phyloP scores from a whole-genome alignment of 371 early-diverging fungal genomes.

The Lichtheimia hyalospora region DNA sequence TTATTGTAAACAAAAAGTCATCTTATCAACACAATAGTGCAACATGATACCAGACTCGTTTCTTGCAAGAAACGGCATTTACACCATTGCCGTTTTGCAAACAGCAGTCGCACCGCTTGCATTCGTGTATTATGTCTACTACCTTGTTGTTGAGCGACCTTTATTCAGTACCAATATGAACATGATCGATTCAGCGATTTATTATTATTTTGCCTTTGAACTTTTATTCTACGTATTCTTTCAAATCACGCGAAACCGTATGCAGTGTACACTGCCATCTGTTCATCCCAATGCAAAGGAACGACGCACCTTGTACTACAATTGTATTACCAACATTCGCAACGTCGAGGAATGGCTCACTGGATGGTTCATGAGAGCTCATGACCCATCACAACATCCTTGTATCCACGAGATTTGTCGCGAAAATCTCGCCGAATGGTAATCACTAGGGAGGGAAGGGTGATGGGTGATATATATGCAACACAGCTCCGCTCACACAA shows the following conservation, averaged over 20 bases:
- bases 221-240: constrained; percentile 55
- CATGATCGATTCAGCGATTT: constrained; percentile 33
- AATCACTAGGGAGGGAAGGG: neutral
- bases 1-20: no score
- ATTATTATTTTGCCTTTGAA: constrained; percentile 56
- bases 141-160: constrained; percentile 37
- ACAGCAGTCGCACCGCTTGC: constrained; percentile 51
- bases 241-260: constrained; percentile 45
- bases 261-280: constrained; percentile 35
- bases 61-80: constrained; percentile 29
- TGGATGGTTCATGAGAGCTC: constrained; percentile 47
- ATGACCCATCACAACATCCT: constrained; percentile 31
- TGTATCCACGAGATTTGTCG: constrained; percentile 39
- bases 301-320: constrained; percentile 39
- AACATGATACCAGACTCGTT: constrained; percentile 39
- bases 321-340: constrained; percentile 46
- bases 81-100: constrained; percentile 33
- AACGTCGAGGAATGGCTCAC: constrained; percentile 47
- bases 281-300: constrained; percentile 32
- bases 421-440: constrained; percentile 60
- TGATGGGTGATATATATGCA: no score
- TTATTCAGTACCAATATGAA: constrained; percentile 30
- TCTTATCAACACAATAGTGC: no score
- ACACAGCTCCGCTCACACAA: neutral
- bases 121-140: constrained; percentile 49